Evolutionary conservation across 345 rosid species (phyloP), one percentile per base, ranked within the genome.

Genomic region (Eutrema heterophyllum): DNA sequence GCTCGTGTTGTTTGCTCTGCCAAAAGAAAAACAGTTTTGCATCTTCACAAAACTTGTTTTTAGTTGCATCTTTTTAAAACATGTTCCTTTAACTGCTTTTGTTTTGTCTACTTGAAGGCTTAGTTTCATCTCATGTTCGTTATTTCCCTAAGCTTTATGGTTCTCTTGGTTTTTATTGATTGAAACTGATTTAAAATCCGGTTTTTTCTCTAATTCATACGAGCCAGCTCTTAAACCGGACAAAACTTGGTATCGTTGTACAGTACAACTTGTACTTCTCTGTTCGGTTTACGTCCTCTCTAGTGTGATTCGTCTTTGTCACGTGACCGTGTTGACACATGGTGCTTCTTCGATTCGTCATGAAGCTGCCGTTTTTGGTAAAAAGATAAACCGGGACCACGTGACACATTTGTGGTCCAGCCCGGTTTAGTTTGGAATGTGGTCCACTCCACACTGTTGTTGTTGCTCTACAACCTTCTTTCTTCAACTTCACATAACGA

Each of bases 401-500:
- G 55, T 56, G 33, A 33, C 41, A 57, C 16, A 1, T 39, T 5
- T 43, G 55, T 64, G 80, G 71, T 76, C 75, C 80, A 69, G 51
- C 6, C 59, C 71, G 66, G 79, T 69, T 46, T 6, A 36, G 60
- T 45, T 69, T 27, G 73, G 65, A 70, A 70, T 54, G 71, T 70
- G 80, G 80, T 76, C 80, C 75, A 21, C 24, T 21, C 2, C 24
- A 63, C 7, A 7, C 4, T 63, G 39, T 14, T 26, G 33, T 35
- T 38, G 12, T 48, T 67, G 46, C 62, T 50, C 39, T 15, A 67
- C 72, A 48, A 21, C 32, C 21, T 41, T 75, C 63, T 68, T 68
- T 24, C 68, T 75, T 41, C 38, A 49, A 74, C 61, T 40, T 74
- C 61, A 74, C 78, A 57, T n/a, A 66, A 48, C 53, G 67, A 74